Percentiles rank a stretch among this genome's conserved stretches.
phyloP scores from a whole-genome alignment of 2,329 filamentous ascomycete genomes.

The Pestalotiopsis sp. region DNA sequence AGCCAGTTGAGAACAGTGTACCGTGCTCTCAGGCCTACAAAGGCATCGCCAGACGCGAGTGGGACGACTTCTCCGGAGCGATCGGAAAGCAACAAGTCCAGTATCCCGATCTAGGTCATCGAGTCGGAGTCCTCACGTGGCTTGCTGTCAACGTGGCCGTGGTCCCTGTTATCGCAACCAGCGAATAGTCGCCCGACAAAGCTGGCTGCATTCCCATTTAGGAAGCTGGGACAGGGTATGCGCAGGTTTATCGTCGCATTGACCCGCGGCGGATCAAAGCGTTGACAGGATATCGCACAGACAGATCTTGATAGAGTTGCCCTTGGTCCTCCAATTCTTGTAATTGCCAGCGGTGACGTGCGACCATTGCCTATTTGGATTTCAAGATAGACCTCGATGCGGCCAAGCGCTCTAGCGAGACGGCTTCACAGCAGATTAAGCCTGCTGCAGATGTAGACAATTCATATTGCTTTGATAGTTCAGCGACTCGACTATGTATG shows the following conservation, averaged over 20 bases:
- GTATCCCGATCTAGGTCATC: background rate
- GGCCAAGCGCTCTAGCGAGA: background rate
- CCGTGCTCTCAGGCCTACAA: constrained; percentile 23
- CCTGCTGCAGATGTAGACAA: background rate
- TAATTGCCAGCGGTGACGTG: background rate
- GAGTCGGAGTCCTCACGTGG: background rate
- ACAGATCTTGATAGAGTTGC: background rate
- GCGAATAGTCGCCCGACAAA: background rate
- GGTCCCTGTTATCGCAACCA: background rate
- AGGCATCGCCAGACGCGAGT: background rate
- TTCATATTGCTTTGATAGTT: background rate
- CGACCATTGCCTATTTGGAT: background rate
- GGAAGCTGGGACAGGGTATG: background rate
- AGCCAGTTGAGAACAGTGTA: constrained; percentile 28
- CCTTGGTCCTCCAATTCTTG: background rate
- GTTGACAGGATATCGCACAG: background rate
- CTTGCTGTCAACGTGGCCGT: background rate
- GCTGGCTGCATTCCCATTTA: background rate
- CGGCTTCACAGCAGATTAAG: background rate
- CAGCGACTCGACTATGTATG: background rate
- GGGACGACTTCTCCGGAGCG: background rate
- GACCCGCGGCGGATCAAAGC: constrained; percentile 4
- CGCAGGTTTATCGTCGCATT: background rate
- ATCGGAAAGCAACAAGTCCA: background rate
- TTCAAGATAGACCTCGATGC: background rate